Base-by-base conservation (phyloP, 331 rosid genomes). In the Malus hybrid region DNA sequence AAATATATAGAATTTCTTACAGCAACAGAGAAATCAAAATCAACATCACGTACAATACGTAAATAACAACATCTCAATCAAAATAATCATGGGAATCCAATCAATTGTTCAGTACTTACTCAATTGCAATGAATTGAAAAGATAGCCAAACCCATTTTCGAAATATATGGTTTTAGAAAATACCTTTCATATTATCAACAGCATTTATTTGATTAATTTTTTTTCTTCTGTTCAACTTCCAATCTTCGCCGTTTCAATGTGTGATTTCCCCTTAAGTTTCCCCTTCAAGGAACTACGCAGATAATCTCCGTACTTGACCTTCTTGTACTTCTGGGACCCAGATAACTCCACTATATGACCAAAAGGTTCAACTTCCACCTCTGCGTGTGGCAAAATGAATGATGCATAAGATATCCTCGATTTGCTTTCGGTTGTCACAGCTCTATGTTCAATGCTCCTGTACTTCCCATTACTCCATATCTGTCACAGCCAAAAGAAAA, bases 321-420 rank as follows among this genome's bases (percentile, higher is more conserved):
- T 72, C 54, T 57, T 72, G 75, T 80, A 79, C 65, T 62, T 6
- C 50, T 44, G 50, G 15, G 50, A 44, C 18, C 68, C 77, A 10
- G 73, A 28, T 11, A 73, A 68, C 68, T 80, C 75, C 19, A 77
- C 24, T 67, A 69, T 44, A 31, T 68, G 67, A 69, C 62, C 71
- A 42, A 82, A 44, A 19, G 90, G 88, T 48, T 69, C 83, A 29
- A 84, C 69, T 59, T 77, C 80, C 10, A 57, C 80, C 55, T 84
- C 80, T 15, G 32, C 74, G 0, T 19, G 72, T 28, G 86, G 85
- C 27, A 3, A 6, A 13, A 80, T 19, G 76, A 82, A 74, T 2
- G 65, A 29, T 16, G 76, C 77, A 12, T 74, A 52, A 14, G 85
- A 74, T n/a, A 42, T 42, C 48, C 83, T 80, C 15, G 61, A 24